phyloP scores from a whole-genome alignment of 2,329 filamentous ascomycete genomes.

The Aspergillus melleus region DNA sequence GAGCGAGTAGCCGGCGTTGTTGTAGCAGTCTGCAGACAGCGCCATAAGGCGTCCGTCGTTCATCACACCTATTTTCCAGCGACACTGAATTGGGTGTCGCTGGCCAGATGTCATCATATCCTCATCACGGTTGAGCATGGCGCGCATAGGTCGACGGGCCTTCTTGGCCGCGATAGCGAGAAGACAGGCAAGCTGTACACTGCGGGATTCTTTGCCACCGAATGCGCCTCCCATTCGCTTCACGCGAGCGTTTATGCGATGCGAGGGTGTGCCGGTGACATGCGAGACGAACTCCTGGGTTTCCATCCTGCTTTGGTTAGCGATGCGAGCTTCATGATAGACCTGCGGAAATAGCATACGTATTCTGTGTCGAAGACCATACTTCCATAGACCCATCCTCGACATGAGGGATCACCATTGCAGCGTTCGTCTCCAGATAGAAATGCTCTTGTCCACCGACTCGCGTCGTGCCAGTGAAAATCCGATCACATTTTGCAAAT shows the following conservation, averaged over 20 bases:
- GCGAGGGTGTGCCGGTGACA: slow-evolving; percentile 71
- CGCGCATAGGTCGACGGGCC: slow-evolving; percentile 71
- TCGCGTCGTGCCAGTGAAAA: slow-evolving; percentile 38
- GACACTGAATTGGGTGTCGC: slow-evolving; percentile 76
- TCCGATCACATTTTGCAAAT: slow-evolving; percentile 7
- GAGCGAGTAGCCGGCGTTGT: slow-evolving; percentile 21
- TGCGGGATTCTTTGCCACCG: slow-evolving; percentile 82
- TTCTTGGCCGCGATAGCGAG: slow-evolving; percentile 79
- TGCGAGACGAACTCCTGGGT: slow-evolving; percentile 77
- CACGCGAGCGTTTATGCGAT: slow-evolving; percentile 78
- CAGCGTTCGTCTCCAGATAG: slow-evolving; percentile 85
- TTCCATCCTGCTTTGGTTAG: slow-evolving; percentile 12
- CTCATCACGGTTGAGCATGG: slow-evolving; percentile 86
- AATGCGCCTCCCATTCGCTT: slow-evolving; percentile 85
- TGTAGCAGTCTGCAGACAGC: slow-evolving; percentile 19
- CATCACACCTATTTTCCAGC: slow-evolving; percentile 57
- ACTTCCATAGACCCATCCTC: slow-evolving; percentile 90
- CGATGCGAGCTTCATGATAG: slow-evolving; percentile 16
- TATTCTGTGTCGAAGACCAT: slow-evolving; percentile 82
- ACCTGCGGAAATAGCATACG: slow-evolving; percentile 48
- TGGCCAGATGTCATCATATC: slow-evolving; percentile 84
- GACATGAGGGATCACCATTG: slow-evolving; percentile 73
- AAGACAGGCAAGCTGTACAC: slow-evolving; percentile 72
- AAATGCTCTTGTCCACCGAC: slow-evolving; percentile 75
- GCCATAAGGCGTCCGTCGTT: slow-evolving; percentile 16